Conservation (phyloP, 164 flowering plant genomes). For the Tinospora cordifolia region DNA sequence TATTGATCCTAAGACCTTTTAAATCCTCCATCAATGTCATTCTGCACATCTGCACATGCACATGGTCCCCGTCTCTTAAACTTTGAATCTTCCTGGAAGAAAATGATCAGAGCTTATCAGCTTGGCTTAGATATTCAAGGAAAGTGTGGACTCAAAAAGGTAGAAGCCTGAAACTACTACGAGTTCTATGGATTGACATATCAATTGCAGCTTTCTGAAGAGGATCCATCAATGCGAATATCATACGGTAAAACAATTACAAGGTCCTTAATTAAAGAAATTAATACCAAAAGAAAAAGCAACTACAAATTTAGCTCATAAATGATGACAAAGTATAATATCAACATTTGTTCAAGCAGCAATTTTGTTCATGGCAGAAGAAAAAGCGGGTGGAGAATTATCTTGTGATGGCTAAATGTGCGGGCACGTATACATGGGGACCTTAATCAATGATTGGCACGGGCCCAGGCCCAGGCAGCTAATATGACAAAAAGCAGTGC, state of each 20-base stretch:
- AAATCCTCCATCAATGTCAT: neutral
- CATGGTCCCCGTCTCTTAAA: neutral
- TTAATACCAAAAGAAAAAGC: no score
- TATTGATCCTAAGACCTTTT: neutral
- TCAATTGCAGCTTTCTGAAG: neutral
- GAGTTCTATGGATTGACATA: neutral
- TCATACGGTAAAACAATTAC: neutral
- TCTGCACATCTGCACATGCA: conserved; percentile 5
- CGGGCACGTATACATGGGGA: conserved; percentile 5
- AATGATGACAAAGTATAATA: neutral
- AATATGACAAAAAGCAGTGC: conserved; percentile 12
- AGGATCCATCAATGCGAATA: neutral
- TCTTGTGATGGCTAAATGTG: neutral
- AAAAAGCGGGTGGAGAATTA: neutral
- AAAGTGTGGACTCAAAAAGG: neutral
- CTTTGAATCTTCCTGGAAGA: neutral
- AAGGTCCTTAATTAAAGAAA: no score
- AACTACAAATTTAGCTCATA: no score
- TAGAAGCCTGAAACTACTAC: neutral
- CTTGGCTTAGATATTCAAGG: neutral
- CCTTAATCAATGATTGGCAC: conserved; percentile 7
- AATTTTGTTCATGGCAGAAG: neutral
- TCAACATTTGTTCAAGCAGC: neutral
- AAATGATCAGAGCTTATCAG: neutral
- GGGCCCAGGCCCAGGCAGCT: neutral